These are phyloP conservation scores for Candida stauntonica DNA, from an alignment of 805 yeast genomes.

Conservation along the genomic window DNA sequence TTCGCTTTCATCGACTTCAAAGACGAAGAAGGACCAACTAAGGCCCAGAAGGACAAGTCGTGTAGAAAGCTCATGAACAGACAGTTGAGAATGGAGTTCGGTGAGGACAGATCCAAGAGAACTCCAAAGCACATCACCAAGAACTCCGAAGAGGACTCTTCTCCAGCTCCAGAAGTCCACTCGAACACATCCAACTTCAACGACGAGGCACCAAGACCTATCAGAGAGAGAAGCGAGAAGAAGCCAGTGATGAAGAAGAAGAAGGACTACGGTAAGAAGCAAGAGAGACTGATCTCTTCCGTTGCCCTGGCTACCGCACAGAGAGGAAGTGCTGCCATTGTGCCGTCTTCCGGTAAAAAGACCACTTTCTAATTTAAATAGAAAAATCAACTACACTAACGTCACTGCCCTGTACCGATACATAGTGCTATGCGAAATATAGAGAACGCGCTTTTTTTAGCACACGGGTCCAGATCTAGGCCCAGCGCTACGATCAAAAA, in stretches of 20 bases:
- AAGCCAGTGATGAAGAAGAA: slow-evolving; percentile 22
- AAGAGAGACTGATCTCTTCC: slow-evolving; percentile 52
- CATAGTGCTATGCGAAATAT: neutral
- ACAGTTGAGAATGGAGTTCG: slow-evolving; percentile 80
- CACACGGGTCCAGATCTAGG: neutral
- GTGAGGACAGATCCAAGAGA: slow-evolving; percentile 89
- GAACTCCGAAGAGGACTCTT: slow-evolving; percentile 10
- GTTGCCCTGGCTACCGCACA: slow-evolving; percentile 84
- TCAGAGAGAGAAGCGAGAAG: slow-evolving; percentile 1
- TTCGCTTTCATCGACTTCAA: slow-evolving; percentile 89
- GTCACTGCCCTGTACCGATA: neutral
- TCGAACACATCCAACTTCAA: slow-evolving; percentile 3
- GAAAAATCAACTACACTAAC: neutral
- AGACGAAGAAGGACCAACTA: slow-evolving; percentile 75
- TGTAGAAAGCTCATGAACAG: slow-evolving; percentile 68
- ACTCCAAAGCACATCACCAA: slow-evolving; percentile 20
- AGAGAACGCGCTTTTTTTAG: slow-evolving; percentile 1
- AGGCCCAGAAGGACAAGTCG: slow-evolving; percentile 69
- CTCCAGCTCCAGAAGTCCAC: neutral
- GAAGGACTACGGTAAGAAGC: slow-evolving; percentile 8
- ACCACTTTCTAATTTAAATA: slow-evolving; percentile 30
- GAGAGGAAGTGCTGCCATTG: slow-evolving; percentile 86
- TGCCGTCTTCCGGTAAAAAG: slow-evolving; percentile 87
- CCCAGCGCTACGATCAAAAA: neutral
- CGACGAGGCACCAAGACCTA: slow-evolving; percentile 11